Base-by-base conservation (phyloP, 2,329 filamentous ascomycete species). In the Colletotrichum sp. region DNA sequence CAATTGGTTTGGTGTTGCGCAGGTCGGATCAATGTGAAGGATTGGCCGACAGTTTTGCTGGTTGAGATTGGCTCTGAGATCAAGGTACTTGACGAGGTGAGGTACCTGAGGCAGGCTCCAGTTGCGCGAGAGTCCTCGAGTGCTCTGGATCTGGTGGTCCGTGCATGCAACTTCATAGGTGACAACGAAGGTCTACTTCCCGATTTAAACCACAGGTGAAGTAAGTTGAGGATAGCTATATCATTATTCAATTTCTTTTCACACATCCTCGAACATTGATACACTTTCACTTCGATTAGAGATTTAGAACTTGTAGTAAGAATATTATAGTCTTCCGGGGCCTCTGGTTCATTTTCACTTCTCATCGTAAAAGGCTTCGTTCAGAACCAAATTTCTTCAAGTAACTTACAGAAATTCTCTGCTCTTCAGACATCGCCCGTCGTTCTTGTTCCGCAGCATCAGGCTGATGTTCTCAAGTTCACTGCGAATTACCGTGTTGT, bases 1-100 rank as follows among this genome's bases (percentile, higher is more conserved):
- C 39, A 76, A 69, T 75, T 75, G 74, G 30, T 12, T 21, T n/a
- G 39, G 39, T 26, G 16, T 64, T 57, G 65, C 60, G 71, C 66
- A 74, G 60, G 34, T 63, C 18, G 21, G n/a, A 36, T 70, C 36
- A 34, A 32, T 52, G 15, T 26, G 28, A 60, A 32, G 55, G 16
- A 52, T 10, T 63, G 15, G 36, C 36, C 18, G 30, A 63, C 44
- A 6, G 36, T 18, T n/a, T 24, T 24, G 60, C 8, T 64, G 62
- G 8, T n/a, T 32, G 16, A 44, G 62, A 26, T 39, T 26, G 34
- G 62, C 18, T 36, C 21, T 32, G 32, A 39, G 62, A 12, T 64
- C 32, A 24, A 55, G 26, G 64, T 64, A 24, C 30, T 55, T 67
- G 64, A 67, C 13, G 39, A 66, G 21, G 16, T 66, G 39, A 49